Evolutionary conservation across 495 filamentous ascomycete genomes (phyloP).

Genomic region (Hypoxylon lenormandii): DNA sequence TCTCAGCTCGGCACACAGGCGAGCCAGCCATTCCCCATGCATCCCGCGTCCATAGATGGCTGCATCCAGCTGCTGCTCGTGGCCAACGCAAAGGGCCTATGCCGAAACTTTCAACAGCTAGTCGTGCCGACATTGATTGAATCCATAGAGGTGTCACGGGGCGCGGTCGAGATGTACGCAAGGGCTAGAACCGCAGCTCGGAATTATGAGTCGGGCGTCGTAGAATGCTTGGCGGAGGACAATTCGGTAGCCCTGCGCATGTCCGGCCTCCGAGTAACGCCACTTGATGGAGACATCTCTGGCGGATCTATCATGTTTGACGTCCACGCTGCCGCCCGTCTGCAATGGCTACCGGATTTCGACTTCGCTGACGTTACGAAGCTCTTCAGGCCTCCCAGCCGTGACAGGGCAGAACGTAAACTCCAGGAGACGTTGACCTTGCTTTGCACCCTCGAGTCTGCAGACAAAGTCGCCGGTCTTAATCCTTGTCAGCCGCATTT

Average conservation of each 20-base stretch:
- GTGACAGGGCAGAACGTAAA: conserved; percentile 16
- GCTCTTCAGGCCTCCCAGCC: conserved; percentile 33
- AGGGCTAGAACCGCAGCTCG: conserved; percentile 31
- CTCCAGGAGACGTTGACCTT: conserved; percentile 47
- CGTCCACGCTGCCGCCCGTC: conserved; percentile 44
- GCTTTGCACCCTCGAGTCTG: conserved; percentile 50
- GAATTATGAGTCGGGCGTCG: conserved; percentile 26
- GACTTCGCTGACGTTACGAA: conserved; percentile 48
- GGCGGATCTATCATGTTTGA: conserved; percentile 29
- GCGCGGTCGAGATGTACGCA: conserved; percentile 36
- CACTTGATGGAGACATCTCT: conserved; percentile 43
- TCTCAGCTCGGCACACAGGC: conserved; percentile 30
- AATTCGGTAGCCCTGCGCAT: conserved; percentile 34
- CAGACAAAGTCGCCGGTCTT: conserved; percentile 29
- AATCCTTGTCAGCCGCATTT: conserved; percentile 46
- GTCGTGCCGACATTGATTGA: conserved; percentile 55
- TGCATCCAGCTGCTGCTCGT: conserved; percentile 56
- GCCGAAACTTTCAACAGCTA: conserved; percentile 47
- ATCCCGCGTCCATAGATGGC: conserved; percentile 60
- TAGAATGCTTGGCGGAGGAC: conserved; percentile 43
- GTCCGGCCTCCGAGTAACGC: conserved; percentile 36
- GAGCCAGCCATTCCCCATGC: conserved; percentile 48
- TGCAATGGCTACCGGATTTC: conserved; percentile 53
- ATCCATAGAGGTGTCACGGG: conserved; percentile 49
- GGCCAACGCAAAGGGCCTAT: conserved; percentile 50